Evolutionary conservation across 352 stramenopile species (phyloP), one percentile per base, ranked within the genome.

Genomic region (Pythium plurisporium): DNA sequence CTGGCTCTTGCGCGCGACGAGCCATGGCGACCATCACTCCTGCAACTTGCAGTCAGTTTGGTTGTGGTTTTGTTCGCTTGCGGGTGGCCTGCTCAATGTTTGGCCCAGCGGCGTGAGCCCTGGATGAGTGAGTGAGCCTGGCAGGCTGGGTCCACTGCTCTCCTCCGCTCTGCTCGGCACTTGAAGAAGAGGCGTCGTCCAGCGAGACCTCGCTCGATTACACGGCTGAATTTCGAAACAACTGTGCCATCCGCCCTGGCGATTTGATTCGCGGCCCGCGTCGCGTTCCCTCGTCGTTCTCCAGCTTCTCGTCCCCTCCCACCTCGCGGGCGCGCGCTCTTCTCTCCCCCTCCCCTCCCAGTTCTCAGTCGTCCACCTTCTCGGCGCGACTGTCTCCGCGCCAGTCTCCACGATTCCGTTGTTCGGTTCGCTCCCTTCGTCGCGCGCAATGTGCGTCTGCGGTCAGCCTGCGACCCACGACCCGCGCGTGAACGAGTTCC

Each of bases 401-500:
- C 6, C 8, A 37, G 14, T 17, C 14, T 46, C 23, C 33, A 30
- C 38, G 17, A 47, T 47, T 46, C 34, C 49, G 49, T 34, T 27
- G 8, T 48, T 37, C 33, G 40, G 27, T 17, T 20, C 30, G 25
- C 31, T 52, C 19, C 22, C 26, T 10, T 26, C 34, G 11, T 36
- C n/a, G 29, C 33, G 40, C 59, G 42, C 20, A 45, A 64, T 69
- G 55, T 69, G 62, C 55, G 53, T 69, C 34, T 69, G 62, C 30
- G 62, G 62, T 47, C 33, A 61, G 26, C 55, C 55, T 12, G 55
- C 56, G 36, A 55, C 46, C 33, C 55, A 69, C 49, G 62, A 62
- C 46, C 50, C 62, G 49, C 49, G 47, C 38, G 44, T 55, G 14
- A 46, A 54, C 40, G 50, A 65, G 53, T 87, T 89, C 62, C 68